These are phyloP conservation scores for Dictyostelium capitatum DNA, from an alignment of 78 protist species.

Conservation along the genomic window DNA sequence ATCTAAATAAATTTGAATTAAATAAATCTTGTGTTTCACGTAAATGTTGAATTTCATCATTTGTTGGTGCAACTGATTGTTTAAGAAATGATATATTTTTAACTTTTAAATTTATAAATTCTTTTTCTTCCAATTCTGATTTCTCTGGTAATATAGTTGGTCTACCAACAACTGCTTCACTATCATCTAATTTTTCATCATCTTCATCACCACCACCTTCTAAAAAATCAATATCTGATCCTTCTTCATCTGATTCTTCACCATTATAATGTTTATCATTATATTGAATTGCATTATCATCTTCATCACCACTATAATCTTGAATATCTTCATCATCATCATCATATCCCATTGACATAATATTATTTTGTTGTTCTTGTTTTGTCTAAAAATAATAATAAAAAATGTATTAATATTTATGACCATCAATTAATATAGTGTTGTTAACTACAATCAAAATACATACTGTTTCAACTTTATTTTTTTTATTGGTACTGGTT, in stretches of 20 bases:
- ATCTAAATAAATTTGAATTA: slow-evolving; percentile 75
- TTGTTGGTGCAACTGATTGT: slow-evolving; percentile 41
- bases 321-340: slow-evolving; percentile 20
- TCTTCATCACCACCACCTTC: slow-evolving; percentile 36
- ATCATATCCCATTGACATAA: slow-evolving; percentile 47
- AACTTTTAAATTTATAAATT: slow-evolving; percentile 16
- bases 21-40: slow-evolving; percentile 57
- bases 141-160: slow-evolving; percentile 49
- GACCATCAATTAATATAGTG: no score
- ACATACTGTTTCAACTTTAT: neutral
- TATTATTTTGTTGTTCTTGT: neutral
- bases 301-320: slow-evolving; percentile 24
- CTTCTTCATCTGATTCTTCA: slow-evolving; percentile 12
- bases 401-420: neutral
- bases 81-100: neutral
- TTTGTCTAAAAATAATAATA: neutral
- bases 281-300: slow-evolving; percentile 9
- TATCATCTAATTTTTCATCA: slow-evolving; percentile 63
- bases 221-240: slow-evolving; percentile 3
- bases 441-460: no score
- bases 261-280: slow-evolving; percentile 4
- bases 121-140: slow-evolving; percentile 6
- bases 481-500: neutral
- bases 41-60: slow-evolving; percentile 65
- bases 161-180: slow-evolving; percentile 64